These are phyloP conservation scores for Zygnema cylindricum DNA, from an alignment of 139 green algal species.

Conservation along the genomic window DNA sequence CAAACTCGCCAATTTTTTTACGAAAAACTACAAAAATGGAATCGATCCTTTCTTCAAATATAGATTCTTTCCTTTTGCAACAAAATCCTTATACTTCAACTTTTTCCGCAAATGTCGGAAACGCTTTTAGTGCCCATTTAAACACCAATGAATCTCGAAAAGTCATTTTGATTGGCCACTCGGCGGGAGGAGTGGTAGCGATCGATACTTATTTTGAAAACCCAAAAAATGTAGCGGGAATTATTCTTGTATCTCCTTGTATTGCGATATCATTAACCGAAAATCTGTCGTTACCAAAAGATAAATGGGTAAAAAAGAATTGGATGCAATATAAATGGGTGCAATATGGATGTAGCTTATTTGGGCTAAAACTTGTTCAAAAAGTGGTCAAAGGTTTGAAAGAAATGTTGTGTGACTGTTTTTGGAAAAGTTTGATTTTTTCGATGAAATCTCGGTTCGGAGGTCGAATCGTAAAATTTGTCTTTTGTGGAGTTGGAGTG, in stretches of 20 bases:
- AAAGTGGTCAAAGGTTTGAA: neutral
- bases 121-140: neutral
- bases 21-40: too few species aligned
- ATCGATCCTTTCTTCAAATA: neutral
- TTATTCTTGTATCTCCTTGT: neutral
- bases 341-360: neutral
- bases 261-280: neutral
- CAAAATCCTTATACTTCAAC: neutral
- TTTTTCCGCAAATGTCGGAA: neutral
- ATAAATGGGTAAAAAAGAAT: neutral
- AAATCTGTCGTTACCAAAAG: neutral
- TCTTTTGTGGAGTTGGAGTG: neutral
- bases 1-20: neutral
- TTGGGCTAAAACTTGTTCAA: neutral
- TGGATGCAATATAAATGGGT: neutral
- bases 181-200: neutral
- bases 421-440: neutral
- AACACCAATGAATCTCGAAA: neutral
- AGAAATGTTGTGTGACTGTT: too few species aligned
- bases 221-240: neutral
- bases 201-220: neutral
- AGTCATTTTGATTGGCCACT: neutral
- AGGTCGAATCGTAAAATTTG: neutral
- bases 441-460: neutral
- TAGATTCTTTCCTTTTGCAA: neutral